phyloP scores from a whole-genome alignment of 352 stramenopile genomes.

The Lagenidium giganteum region DNA sequence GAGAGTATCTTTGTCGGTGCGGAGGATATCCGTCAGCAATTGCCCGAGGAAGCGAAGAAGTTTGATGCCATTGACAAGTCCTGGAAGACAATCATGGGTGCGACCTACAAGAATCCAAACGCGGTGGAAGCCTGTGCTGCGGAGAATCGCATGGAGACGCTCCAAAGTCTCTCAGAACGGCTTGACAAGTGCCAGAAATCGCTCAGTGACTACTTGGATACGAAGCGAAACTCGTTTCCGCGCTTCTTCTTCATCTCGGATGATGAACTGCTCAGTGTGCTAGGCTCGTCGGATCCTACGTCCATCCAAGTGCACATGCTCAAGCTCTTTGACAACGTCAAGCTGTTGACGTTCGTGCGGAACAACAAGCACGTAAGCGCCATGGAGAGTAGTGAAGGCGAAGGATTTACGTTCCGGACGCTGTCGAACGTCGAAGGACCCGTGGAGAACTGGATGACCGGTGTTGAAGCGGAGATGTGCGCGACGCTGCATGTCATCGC shows the following conservation, averaged over 20 bases:
- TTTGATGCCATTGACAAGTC: conserved; percentile 92
- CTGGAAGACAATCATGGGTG: conserved; percentile 91
- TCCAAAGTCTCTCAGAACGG: conserved; percentile 82
- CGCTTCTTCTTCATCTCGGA: conserved; percentile 95
- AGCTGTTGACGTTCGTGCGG: conserved; percentile 84
- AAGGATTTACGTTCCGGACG: conserved; percentile 83
- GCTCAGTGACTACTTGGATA: conserved; percentile 88
- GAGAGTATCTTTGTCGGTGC: conserved; percentile 93
- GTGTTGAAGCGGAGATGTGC: conserved; percentile 89
- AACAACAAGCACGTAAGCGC: conserved; percentile 86
- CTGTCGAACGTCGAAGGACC: conserved; percentile 83
- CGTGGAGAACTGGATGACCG: conserved; percentile 93
- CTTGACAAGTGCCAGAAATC: conserved; percentile 91
- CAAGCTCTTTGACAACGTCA: conserved; percentile 96
- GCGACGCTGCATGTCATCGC: conserved; percentile 83
- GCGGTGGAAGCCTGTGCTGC: conserved; percentile 87
- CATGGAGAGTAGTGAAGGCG: conserved; percentile 90
- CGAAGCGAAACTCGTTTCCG: conserved; percentile 89
- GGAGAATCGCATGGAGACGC: conserved; percentile 85
- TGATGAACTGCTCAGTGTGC: conserved; percentile 88
- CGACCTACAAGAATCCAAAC: conserved; percentile 90
- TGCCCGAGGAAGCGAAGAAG: conserved; percentile 92
- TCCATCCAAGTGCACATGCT: conserved; percentile 94
- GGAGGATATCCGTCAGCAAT: conserved; percentile 91
- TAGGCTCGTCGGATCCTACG: conserved; percentile 88